These are phyloP conservation scores for Colletotrichum sp. DNA, from an alignment of 2,329 filamentous ascomycete species.

Conservation along the genomic window DNA sequence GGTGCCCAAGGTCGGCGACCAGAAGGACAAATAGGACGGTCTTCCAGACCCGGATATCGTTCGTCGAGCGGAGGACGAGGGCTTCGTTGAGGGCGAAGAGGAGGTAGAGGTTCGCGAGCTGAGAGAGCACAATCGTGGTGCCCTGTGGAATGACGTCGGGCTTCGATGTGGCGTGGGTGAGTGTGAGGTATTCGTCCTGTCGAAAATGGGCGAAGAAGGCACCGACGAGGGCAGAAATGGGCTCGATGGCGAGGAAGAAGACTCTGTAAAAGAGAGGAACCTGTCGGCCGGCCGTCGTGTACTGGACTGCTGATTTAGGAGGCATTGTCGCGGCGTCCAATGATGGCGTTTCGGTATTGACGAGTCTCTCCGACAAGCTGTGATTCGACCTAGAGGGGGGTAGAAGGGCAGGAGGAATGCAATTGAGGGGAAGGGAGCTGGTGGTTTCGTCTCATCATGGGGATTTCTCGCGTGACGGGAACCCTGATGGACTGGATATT, in stretches of 20 bases:
- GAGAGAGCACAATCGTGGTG: slow-evolving; percentile 71
- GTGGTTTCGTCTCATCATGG: slow-evolving; percentile 13
- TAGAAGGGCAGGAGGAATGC: background rate
- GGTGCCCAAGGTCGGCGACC: slow-evolving; percentile 77
- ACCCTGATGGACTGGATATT: slow-evolving; percentile 13
- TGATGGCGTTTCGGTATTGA: background rate
- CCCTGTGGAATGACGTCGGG: slow-evolving; percentile 56
- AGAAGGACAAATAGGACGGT: slow-evolving; percentile 70
- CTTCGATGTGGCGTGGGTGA: slow-evolving; percentile 63
- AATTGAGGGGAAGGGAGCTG: background rate
- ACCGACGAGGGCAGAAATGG: slow-evolving; percentile 55
- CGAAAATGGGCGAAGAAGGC: slow-evolving; percentile 56
- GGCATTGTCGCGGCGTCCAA: slow-evolving; percentile 8
- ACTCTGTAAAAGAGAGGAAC: slow-evolving; percentile 68
- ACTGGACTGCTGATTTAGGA: slow-evolving; percentile 17
- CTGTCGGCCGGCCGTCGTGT: slow-evolving; percentile 35
- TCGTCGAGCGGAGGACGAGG: slow-evolving; percentile 72
- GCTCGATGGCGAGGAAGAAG: slow-evolving; percentile 79
- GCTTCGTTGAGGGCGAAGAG: slow-evolving; percentile 80
- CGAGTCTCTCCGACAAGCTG: background rate
- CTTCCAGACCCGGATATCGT: slow-evolving; percentile 72
- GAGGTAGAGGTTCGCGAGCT: slow-evolving; percentile 80
- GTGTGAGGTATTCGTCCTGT: slow-evolving; percentile 61
- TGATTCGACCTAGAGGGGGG: background rate
- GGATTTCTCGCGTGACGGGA: slow-evolving; percentile 9